A percentile compares a stretch with the other conserved stretches of the same genome.
Evolutionary conservation across 108 stramenopile genomes (phyloP).

Genomic region (Nitzschia sp.): DNA sequence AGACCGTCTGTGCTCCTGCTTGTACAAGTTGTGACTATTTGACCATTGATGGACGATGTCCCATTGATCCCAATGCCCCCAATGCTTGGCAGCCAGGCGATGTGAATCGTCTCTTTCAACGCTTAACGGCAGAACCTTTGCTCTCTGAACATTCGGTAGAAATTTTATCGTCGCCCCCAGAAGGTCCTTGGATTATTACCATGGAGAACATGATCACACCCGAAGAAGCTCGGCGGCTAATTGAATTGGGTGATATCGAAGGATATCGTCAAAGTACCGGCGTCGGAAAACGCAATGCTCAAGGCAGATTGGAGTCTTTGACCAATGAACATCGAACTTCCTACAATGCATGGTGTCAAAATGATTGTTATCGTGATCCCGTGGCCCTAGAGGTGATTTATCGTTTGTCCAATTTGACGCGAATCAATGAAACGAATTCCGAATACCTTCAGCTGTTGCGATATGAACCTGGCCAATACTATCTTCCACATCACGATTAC

Average conservation of each 20-base stretch:
- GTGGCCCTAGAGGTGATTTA: slow-evolving; percentile 39
- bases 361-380: slow-evolving; percentile 56
- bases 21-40: slow-evolving; percentile 64
- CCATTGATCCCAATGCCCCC: slow-evolving; percentile 52
- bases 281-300: not conserved
- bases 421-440: slow-evolving; percentile 51
- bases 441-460: slow-evolving; percentile 79
- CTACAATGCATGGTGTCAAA: slow-evolving; percentile 76
- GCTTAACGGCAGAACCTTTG: slow-evolving; percentile 47
- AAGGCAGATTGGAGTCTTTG: not conserved
- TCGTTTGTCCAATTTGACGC: slow-evolving; percentile 58
- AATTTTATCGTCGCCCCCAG: slow-evolving; percentile 59
- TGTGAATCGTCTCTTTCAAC: slow-evolving; percentile 64
- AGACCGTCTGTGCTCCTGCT: slow-evolving; percentile 63
- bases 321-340: slow-evolving; percentile 26
- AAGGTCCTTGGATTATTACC: slow-evolving; percentile 83
- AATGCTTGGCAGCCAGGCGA: slow-evolving; percentile 59
- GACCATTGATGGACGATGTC: not conserved
- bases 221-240: slow-evolving; percentile 70
- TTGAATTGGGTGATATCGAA: slow-evolving; percentile 51
- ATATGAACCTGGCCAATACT: slow-evolving; percentile 63
- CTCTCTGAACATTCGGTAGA: slow-evolving; percentile 47
- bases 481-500: slow-evolving; percentile 55
- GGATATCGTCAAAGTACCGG: slow-evolving; percentile 27
- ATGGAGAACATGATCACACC: slow-evolving; percentile 80